Evolutionary conservation across 2,329 filamentous ascomycete genomes (phyloP).

Genomic region (Exophiala alcalophila): DNA sequence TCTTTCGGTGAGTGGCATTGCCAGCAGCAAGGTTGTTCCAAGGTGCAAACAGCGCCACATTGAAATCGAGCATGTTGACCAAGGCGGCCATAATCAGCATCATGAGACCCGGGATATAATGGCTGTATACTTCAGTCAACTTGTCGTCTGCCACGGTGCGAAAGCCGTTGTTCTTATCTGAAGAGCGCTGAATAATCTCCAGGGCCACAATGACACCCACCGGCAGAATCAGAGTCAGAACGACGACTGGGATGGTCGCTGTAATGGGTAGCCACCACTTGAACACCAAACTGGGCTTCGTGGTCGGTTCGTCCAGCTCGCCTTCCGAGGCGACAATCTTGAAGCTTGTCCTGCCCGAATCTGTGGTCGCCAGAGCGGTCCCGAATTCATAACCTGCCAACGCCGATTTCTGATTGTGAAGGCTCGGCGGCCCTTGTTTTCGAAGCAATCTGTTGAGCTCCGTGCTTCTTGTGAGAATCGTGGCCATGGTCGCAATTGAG

Average conservation of each 20-base stretch:
- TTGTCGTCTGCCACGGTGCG: slow-evolving; percentile 25
- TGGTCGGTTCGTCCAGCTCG: slow-evolving; percentile 11
- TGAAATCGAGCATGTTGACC: slow-evolving; percentile 31
- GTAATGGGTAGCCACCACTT: slow-evolving; percentile 29
- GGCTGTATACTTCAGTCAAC: slow-evolving; percentile 32
- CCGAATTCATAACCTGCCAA: slow-evolving; percentile 30
- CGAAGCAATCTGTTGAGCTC: slow-evolving; percentile 28
- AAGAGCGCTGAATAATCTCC: slow-evolving; percentile 26
- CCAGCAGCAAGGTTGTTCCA: slow-evolving; percentile 24
- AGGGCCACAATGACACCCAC: slow-evolving; percentile 27
- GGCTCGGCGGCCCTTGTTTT: slow-evolving; percentile 20
- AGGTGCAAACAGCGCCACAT: slow-evolving; percentile 28
- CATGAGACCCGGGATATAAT: slow-evolving; percentile 33
- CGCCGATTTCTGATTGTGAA: slow-evolving; percentile 23
- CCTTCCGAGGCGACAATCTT: slow-evolving; percentile 31
- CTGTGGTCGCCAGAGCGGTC: slow-evolving; percentile 28
- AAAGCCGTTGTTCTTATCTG: slow-evolving; percentile 32
- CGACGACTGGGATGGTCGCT: slow-evolving; percentile 21
- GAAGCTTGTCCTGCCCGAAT: slow-evolving; percentile 24
- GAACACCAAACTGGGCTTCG: slow-evolving; percentile 12
- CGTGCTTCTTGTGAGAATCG: slow-evolving; percentile 25
- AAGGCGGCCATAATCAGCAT: slow-evolving; percentile 28
- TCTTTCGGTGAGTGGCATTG: slow-evolving; percentile 21
- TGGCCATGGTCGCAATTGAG: slow-evolving; percentile 27
- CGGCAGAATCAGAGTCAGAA: slow-evolving; percentile 27